These are phyloP conservation scores for Monosporascus cannonballus DNA, from an alignment of 2,329 filamentous ascomycete species.

Conservation along the genomic window DNA sequence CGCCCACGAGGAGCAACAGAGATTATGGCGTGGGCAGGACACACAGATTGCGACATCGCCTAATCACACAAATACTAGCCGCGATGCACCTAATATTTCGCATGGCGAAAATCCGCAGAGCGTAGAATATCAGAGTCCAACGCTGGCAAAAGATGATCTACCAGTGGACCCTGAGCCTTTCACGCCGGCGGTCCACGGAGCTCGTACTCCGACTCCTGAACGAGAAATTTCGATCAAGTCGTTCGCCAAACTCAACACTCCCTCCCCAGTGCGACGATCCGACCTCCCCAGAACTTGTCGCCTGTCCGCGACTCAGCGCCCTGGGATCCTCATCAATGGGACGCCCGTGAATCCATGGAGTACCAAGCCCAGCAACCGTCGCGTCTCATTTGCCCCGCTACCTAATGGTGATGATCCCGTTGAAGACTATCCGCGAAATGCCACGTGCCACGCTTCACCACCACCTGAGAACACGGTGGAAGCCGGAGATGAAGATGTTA, in stretches of 20 bases:
- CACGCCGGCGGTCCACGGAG: constrained; percentile 22
- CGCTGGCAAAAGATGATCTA: too few relatives aligned
- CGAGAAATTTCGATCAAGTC: constrained; percentile 43
- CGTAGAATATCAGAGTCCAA: too few relatives aligned
- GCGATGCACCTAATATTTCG: not conserved
- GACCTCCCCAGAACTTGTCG: constrained; percentile 4
- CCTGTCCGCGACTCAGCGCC: constrained; percentile 5
- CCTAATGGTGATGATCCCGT: constrained; percentile 16
- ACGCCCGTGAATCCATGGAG: constrained; percentile 9
- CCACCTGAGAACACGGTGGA: constrained; percentile 33
- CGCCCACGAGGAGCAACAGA: not conserved
- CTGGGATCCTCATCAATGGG: constrained; percentile 16
- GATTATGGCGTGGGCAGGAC: not conserved
- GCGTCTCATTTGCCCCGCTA: constrained; percentile 30
- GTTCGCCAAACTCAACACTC: constrained; percentile 47
- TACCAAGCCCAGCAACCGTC: constrained; percentile 11
- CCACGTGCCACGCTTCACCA: constrained; percentile 32
- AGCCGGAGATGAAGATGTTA: constrained; percentile 24
- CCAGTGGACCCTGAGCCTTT: too few relatives aligned
- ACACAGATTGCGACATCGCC: not conserved
- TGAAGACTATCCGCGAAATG: constrained; percentile 11
- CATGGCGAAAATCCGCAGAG: too few relatives aligned
- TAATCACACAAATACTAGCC: not conserved
- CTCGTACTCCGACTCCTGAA: constrained; percentile 35
- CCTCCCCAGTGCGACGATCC: constrained; percentile 35